Conservation (phyloP, 2,329 filamentous ascomycete species). For the Hypoxylon sp. region DNA sequence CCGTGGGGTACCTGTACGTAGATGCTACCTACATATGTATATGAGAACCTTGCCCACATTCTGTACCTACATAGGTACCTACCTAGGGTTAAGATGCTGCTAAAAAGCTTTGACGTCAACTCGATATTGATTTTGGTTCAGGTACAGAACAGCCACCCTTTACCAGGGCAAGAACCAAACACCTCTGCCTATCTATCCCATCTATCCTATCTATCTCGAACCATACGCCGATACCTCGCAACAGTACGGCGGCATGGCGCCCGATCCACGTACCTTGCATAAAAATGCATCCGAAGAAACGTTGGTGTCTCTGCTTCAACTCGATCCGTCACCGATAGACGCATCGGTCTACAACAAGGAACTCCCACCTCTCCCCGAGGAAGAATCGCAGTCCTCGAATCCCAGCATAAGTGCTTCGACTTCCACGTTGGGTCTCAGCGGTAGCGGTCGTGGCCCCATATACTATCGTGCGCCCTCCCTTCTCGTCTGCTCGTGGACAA, state of each 20-base stretch:
- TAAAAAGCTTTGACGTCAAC: conserved; percentile 1
- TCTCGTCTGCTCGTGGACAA: background rate
- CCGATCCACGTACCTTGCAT: conserved; percentile 53
- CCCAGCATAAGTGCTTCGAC: conserved; percentile 52
- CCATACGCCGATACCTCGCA: background rate
- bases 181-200: background rate
- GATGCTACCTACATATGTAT: background rate
- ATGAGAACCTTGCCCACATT: too few relatives aligned
- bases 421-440: conserved; percentile 68
- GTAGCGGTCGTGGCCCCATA: conserved; percentile 73
- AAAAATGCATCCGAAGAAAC: conserved; percentile 64
- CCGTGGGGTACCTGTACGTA: background rate
- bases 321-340: conserved; percentile 85
- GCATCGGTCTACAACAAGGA: conserved; percentile 63
- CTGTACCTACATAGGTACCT: too few relatives aligned
- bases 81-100: too few relatives aligned
- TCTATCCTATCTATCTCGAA: background rate
- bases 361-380: conserved; percentile 54
- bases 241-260: conserved; percentile 39
- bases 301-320: conserved; percentile 75
- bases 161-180: too few relatives aligned
- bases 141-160: background rate
- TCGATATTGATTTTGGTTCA: background rate
- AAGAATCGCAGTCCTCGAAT: conserved; percentile 50
- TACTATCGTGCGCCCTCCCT: conserved; percentile 74